These are phyloP conservation scores for Cicer arietinum DNA, from an alignment of 306 rosid genomes.

Conservation along the genomic window DNA sequence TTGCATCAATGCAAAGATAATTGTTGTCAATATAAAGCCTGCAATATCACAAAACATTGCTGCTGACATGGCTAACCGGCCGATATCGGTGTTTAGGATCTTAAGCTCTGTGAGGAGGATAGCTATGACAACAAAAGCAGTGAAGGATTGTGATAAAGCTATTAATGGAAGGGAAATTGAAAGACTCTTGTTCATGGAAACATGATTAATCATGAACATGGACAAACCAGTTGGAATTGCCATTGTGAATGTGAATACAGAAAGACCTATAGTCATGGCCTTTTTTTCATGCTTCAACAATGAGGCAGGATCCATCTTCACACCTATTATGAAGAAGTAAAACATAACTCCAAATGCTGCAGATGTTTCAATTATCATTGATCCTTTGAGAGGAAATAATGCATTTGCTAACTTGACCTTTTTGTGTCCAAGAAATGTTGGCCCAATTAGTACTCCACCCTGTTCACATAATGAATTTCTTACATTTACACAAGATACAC, in stretches of 20 bases:
- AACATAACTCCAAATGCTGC: constrained; percentile 56
- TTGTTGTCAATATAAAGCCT: constrained; percentile 33
- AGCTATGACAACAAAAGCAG: constrained; percentile 50
- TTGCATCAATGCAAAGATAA: constrained; percentile 27
- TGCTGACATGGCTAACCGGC: constrained; percentile 60
- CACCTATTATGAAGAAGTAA: constrained; percentile 57
- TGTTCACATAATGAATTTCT: not conserved
- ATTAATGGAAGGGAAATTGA: constrained; percentile 34
- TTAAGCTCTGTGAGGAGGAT: constrained; percentile 62
- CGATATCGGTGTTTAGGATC: constrained; percentile 62
- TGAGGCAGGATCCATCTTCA: constrained; percentile 49
- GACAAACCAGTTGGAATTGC: constrained; percentile 25
- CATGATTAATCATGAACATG: not conserved
- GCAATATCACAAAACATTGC: constrained; percentile 52
- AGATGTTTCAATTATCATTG: constrained; percentile 51
- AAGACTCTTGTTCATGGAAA: constrained; percentile 36
- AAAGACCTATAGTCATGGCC: constrained; percentile 46
- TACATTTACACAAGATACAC: not conserved
- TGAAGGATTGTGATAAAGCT: constrained; percentile 51
- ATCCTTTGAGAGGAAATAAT: constrained; percentile 39
- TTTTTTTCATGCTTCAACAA: constrained; percentile 52
- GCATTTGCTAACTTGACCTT: not conserved
- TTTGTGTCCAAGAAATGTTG: constrained; percentile 29
- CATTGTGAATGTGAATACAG: constrained; percentile 42
- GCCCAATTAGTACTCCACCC: constrained; percentile 26